Conservation (phyloP, 495 filamentous ascomycete genomes). For the Cenococcum geophilum region DNA sequence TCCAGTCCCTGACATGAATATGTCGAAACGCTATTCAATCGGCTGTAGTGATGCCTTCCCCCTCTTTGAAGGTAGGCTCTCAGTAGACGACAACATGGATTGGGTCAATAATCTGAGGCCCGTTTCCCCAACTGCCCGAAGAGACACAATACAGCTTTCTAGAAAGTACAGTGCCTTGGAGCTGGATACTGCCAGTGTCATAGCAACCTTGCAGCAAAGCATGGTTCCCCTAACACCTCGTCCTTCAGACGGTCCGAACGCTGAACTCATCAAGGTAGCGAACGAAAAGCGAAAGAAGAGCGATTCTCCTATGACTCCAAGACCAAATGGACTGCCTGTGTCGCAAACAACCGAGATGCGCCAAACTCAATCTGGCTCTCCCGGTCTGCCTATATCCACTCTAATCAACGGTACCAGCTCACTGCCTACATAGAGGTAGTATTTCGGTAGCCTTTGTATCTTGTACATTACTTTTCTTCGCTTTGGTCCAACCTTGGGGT, state of each 20-base stretch:
- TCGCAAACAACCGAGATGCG: not conserved
- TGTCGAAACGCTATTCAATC: slow-evolving; percentile 10
- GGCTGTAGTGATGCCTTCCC: slow-evolving; percentile 27
- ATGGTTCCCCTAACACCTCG: slow-evolving; percentile 19
- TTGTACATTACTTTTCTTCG: too few relatives aligned
- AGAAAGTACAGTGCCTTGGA: slow-evolving; percentile 27
- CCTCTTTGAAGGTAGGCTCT: slow-evolving; percentile 25
- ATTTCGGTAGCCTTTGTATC: too few relatives aligned
- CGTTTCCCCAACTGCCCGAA: slow-evolving; percentile 4
- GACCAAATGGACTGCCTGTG: not conserved
- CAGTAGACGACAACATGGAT: slow-evolving; percentile 22
- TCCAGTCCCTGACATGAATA: not conserved
- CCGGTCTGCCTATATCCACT: not conserved
- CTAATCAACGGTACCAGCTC: not conserved
- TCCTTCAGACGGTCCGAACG: slow-evolving; percentile 14
- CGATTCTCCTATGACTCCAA: not conserved
- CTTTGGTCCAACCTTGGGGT: too few relatives aligned
- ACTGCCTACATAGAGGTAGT: not conserved
- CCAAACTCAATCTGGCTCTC: not conserved
- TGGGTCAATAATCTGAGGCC: slow-evolving; percentile 22
- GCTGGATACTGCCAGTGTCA: slow-evolving; percentile 27
- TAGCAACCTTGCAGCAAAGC: slow-evolving; percentile 23
- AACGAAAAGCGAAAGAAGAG: slow-evolving; percentile 7
- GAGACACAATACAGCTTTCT: not conserved
- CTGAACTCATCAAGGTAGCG: slow-evolving; percentile 15